Evolutionary conservation across 768 basidiomycete genomes (phyloP).

Genomic region (Panus rudis): DNA sequence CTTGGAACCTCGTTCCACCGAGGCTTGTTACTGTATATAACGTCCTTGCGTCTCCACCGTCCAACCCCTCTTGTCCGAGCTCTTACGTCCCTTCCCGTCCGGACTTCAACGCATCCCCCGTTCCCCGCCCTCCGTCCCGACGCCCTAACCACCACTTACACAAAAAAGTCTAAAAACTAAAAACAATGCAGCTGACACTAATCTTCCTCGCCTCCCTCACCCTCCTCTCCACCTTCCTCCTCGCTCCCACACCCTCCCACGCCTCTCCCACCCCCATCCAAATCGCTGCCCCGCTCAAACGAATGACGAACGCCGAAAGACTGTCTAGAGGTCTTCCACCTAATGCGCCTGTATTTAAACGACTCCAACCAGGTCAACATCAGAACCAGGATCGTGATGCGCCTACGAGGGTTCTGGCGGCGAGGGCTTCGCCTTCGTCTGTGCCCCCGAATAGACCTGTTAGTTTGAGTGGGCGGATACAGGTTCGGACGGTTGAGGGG

Average conservation of each 20-base stretch:
- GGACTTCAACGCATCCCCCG: too few species aligned
- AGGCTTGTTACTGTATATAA: too few species aligned
- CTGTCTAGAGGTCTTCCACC: neutral
- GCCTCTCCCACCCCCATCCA: too few species aligned
- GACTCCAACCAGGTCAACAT: neutral
- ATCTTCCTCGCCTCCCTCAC: neutral
- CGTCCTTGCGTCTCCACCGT: too few species aligned
- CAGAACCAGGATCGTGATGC: neutral
- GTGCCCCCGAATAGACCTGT: too few species aligned
- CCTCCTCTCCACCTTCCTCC: neutral
- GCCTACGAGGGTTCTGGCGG: neutral
- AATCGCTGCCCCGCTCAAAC: neutral
- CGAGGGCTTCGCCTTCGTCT: neutral
- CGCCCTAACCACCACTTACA: too few species aligned
- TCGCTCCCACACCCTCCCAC: neutral
- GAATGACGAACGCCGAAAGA: neutral
- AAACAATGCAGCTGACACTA: too few species aligned
- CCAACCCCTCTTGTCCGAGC: too few species aligned
- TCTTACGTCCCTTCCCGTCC: too few species aligned
- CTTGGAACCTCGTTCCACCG: too few species aligned
- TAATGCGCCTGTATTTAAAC: neutral
- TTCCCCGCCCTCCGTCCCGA: too few species aligned
- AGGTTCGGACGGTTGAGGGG: neutral
- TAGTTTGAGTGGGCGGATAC: neutral
- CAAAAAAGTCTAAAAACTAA: too few species aligned